Conservation (phyloP, 148 eudicot genomes). For the Silene uniflora region DNA sequence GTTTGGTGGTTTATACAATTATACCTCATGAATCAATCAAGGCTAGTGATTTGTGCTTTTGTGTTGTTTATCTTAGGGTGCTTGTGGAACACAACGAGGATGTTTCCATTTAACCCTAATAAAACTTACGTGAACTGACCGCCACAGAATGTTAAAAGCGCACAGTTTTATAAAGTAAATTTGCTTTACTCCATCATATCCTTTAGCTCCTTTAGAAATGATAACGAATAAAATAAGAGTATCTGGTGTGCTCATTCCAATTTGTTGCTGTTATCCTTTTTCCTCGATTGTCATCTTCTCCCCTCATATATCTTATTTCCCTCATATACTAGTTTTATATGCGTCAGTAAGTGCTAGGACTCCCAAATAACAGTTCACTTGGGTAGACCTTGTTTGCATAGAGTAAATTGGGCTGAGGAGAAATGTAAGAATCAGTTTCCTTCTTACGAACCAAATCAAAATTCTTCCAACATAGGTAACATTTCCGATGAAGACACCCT, state of each 20-base stretch:
- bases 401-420: not conserved
- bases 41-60: conserved; percentile 1
- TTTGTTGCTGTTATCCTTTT: not conserved
- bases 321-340: not conserved
- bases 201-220: not conserved
- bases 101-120: not conserved
- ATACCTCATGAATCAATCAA: not conserved
- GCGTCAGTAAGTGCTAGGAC: not conserved
- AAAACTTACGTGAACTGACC: not conserved
- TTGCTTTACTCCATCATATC: not conserved
- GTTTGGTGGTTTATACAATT: not conserved
- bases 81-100: not conserved
- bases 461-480: not conserved
- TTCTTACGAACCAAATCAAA: not conserved
- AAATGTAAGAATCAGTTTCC: not conserved
- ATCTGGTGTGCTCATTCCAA: not conserved
- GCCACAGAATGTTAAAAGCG: not conserved
- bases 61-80: not conserved
- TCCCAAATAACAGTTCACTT: not conserved
- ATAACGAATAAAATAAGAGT: not conserved
- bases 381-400: not conserved
- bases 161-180: not conserved
- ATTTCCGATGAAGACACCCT: not conserved
- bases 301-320: not conserved
- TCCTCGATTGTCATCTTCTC: not conserved